Evolutionary conservation across 1,139 yeast genomes (phyloP), one percentile per base, ranked within the genome.

Genomic region (Candida tunisiensis): DNA sequence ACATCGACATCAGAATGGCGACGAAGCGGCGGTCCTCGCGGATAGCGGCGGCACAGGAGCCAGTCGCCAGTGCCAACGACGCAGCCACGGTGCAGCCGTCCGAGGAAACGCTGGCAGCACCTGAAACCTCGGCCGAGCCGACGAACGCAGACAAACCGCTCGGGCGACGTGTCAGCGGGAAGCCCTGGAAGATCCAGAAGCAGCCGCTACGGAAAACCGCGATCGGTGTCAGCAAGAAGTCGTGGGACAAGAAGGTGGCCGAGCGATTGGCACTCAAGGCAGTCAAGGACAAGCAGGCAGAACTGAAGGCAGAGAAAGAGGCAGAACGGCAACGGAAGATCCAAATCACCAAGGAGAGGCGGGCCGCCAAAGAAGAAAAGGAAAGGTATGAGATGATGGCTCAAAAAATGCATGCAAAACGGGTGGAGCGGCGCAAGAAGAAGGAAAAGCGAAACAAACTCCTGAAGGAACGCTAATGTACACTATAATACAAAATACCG

Each of bases 391-490:
- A 51, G 34, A 32, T 42, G 30, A 29, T 57, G 43, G 55, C 57
- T 3, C 45, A 44, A 33, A 52, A 47, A 25, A 53, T 57, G 60
- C 59, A 56, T 38, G 49, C 50, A 25, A 57, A 57, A 43, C 41
- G 42, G 27, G 52, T 57, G n/a, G 62, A 55, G 25, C 44, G 62
- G 21, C 28, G 55, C 29, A 40, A 47, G 36, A 40, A 49, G 29
- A 40, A 57, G 19, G 62, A 57, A 31, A 57, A 57, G 48, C 44
- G 62, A 29, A 57, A 57, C 44, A 57, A 57, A 44, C 35, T 55
- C 34, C 47, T 57, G 29, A 55, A 55, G 36, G 62, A 57, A 34
- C 57, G 61, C 27, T 53, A 41, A 32, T 28, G 9, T 9, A n/a
- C n/a, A n/a, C n/a, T n/a, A n/a, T n/a, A n/a, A n/a, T n/a, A n/a